phyloP scores from a whole-genome alignment of 352 stramenopile genomes.

The Pythium plurisporium region DNA sequence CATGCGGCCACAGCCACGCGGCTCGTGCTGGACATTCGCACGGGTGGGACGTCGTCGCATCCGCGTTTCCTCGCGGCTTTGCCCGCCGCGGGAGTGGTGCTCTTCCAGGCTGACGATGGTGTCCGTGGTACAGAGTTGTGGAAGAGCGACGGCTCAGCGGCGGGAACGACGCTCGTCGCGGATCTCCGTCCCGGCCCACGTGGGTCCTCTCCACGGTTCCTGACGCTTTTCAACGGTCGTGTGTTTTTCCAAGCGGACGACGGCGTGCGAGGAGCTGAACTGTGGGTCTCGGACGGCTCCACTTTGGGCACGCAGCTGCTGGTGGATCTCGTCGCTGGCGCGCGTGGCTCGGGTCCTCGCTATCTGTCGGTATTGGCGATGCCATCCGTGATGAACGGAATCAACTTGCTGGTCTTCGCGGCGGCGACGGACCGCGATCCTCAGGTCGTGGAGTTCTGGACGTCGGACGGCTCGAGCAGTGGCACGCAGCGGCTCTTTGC shows the following conservation, averaged over 20 bases:
- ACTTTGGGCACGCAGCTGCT: constrained; percentile 44
- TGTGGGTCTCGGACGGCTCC: constrained; percentile 76
- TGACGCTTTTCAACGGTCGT: constrained; percentile 38
- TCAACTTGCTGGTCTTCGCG: constrained; percentile 28
- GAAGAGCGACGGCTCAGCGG: constrained; percentile 48
- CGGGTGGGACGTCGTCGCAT: constrained; percentile 36
- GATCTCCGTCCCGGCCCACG: constrained; percentile 47
- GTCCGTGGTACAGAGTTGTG: constrained; percentile 79
- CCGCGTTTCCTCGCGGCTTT: constrained; percentile 47
- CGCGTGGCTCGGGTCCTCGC: constrained; percentile 35
- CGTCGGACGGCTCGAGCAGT: constrained; percentile 43
- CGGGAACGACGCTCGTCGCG: constrained; percentile 48
- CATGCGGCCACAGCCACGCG: constrained; percentile 27
- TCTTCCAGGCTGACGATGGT: constrained; percentile 87
- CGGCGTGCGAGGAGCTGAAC: constrained; percentile 59
- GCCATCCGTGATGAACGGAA: not conserved
- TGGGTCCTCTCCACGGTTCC: constrained; percentile 45
- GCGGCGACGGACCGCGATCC: constrained; percentile 31
- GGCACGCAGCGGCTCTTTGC: constrained; percentile 54
- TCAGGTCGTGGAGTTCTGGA: constrained; percentile 65
- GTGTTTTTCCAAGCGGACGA: constrained; percentile 85
- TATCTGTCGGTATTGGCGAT: constrained; percentile 37
- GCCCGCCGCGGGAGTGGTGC: constrained; percentile 21
- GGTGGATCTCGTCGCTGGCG: constrained; percentile 50
- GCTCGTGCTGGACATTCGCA: constrained; percentile 61